Conservation (phyloP, 441 rosid genomes). For the Populus tomentosa region DNA sequence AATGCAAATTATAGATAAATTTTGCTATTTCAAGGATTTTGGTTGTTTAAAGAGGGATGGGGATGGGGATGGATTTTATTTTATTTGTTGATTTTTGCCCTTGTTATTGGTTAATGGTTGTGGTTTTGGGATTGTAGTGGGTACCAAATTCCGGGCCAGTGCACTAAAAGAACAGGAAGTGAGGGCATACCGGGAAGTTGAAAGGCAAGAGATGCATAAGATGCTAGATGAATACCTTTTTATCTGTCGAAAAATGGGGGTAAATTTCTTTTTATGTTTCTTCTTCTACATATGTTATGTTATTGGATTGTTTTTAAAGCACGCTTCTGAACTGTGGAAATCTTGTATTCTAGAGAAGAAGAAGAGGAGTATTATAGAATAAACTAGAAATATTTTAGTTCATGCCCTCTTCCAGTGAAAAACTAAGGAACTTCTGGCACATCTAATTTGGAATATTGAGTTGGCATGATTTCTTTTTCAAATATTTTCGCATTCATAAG, state of each 20-base stretch:
- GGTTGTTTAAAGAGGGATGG: background rate
- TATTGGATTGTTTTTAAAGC: background rate
- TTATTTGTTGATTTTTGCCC: background rate
- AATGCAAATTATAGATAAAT: background rate
- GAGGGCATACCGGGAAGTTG: slow-evolving; percentile 49
- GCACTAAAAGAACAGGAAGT: slow-evolving; percentile 58
- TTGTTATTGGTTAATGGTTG: background rate
- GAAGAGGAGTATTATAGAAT: background rate
- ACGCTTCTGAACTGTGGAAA: background rate
- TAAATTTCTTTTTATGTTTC: slow-evolving; percentile 30
- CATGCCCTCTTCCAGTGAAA: background rate
- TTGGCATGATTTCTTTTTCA: background rate
- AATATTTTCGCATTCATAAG: slow-evolving; percentile 2
- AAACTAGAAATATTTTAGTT: background rate
- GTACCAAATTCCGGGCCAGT: slow-evolving; percentile 61
- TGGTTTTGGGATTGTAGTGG: slow-evolving; percentile 50
- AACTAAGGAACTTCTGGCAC: background rate
- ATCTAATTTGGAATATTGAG: background rate
- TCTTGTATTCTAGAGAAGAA: slow-evolving; percentile 1
- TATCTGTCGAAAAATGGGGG: slow-evolving; percentile 67
- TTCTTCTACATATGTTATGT: background rate
- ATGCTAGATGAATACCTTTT: slow-evolving; percentile 53
- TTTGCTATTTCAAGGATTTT: background rate
- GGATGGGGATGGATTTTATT: background rate
- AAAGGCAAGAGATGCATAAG: slow-evolving; percentile 49